Evolutionary conservation across 805 yeast genomes (phyloP).

Genomic region (Wickerhamomyces chambardii): DNA sequence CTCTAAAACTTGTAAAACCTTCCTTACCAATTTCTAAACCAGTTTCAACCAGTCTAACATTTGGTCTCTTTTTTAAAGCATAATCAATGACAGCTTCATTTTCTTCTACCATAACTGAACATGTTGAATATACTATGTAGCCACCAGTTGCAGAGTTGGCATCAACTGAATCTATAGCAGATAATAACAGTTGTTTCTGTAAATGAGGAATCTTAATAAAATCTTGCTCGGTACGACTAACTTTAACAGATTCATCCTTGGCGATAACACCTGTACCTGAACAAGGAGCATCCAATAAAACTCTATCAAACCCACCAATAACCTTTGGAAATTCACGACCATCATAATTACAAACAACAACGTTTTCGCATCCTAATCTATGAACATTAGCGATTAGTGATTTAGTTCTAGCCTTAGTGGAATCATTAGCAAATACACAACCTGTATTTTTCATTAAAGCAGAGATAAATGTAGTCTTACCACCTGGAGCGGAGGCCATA

Average conservation of each 20-base stretch:
- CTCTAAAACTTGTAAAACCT: constrained; percentile 90
- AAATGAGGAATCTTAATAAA: constrained; percentile 94
- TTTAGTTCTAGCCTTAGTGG: constrained; percentile 94
- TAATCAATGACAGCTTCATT: constrained; percentile 98
- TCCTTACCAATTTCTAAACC: constrained; percentile 92
- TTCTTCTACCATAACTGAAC: constrained; percentile 97
- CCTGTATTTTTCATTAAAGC: constrained; percentile 99
- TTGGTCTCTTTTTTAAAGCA: constrained; percentile 92
- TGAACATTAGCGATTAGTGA: constrained; percentile 96
- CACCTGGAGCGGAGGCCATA: constrained; percentile 99
- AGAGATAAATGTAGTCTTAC: constrained; percentile 90
- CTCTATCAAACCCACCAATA: constrained; percentile 96
- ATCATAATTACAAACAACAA: constrained; percentile 95
- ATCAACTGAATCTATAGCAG: constrained; percentile 97
- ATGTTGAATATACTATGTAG: constrained; percentile 90
- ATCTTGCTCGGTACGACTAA: constrained; percentile 91
- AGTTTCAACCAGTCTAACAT: constrained; percentile 88
- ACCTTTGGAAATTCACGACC: constrained; percentile 98
- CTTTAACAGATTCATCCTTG: constrained; percentile 91
- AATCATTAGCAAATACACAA: constrained; percentile 93
- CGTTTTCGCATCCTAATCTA: constrained; percentile 92
- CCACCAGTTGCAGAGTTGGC: constrained; percentile 91
- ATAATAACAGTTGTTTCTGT: constrained; percentile 85
- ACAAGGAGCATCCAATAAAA: constrained; percentile 96
- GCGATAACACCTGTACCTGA: constrained; percentile 99